A percentile compares a stretch with the other conserved stretches of the same genome.
Evolutionary conservation across 768 basidiomycete genomes (phyloP).

Genomic region (Ephemerocybe angulata): DNA sequence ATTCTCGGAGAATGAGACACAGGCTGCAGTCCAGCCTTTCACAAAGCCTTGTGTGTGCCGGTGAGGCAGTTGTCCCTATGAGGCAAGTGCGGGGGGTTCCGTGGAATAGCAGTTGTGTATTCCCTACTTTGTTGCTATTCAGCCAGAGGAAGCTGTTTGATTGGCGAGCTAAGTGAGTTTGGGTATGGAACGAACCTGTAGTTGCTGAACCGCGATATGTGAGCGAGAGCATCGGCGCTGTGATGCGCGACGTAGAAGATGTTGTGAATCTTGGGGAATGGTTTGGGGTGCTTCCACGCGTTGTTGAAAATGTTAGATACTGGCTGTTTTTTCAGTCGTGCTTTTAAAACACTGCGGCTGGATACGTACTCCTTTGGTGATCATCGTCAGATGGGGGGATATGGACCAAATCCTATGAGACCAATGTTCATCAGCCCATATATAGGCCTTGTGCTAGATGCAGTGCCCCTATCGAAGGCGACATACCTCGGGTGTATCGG

Average conservation of each 20-base stretch:
- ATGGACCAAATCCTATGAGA: constrained; percentile 6
- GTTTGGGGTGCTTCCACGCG: constrained; percentile 24
- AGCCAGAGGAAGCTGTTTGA: not conserved
- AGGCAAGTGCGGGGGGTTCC: constrained; percentile 24
- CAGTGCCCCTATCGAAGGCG: not conserved
- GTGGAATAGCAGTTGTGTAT: constrained; percentile 27
- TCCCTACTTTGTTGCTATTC: constrained; percentile 26
- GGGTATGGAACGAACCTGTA: constrained; percentile 17
- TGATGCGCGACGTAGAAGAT: constrained; percentile 29
- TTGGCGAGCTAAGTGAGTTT: not conserved
- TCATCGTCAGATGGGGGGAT: not conserved
- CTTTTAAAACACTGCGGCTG: not conserved
- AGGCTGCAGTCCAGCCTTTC: constrained; percentile 18
- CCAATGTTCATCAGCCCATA: not conserved
- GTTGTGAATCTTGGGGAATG: constrained; percentile 18
- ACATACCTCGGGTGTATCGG: constrained; percentile 3
- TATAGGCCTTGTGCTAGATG: no score
- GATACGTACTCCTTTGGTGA: not conserved
- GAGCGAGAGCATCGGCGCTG: constrained; percentile 16
- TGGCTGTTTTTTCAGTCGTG: not conserved
- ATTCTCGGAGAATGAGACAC: constrained; percentile 24
- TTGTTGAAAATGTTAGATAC: constrained; percentile 21
- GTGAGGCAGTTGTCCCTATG: constrained; percentile 18
- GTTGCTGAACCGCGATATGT: constrained; percentile 26
- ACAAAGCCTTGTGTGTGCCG: constrained; percentile 16